Percentiles rank a stretch among this genome's conserved stretches.
These are phyloP conservation scores for Prototheca cutis DNA, from an alignment of 163 green algal species.

Conservation along the genomic window DNA sequence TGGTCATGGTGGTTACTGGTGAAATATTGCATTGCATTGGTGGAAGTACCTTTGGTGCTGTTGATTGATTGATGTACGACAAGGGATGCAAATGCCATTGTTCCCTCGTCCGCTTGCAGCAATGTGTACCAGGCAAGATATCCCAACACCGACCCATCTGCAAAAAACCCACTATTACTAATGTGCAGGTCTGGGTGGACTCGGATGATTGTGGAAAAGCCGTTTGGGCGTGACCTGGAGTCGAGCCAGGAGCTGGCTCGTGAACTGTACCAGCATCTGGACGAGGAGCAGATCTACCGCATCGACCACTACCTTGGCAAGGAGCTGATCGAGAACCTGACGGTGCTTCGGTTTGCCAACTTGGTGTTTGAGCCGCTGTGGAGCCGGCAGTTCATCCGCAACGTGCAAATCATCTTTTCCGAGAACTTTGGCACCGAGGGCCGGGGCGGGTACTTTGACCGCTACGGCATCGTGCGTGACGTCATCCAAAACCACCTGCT, in stretches of 20 bases:
- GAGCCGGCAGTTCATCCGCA: constrained; percentile 87
- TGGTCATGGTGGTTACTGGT: background rate
- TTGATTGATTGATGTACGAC: too few relatives aligned
- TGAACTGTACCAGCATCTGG: constrained; percentile 63
- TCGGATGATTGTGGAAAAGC: constrained; percentile 97
- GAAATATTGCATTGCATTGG: background rate
- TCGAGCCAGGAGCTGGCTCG: constrained; percentile 55
- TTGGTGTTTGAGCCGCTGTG: constrained; percentile 97
- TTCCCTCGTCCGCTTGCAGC: too few relatives aligned
- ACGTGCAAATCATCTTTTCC: constrained; percentile 95
- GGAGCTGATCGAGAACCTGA: constrained; percentile 95
- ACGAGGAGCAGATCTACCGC: constrained; percentile 92
- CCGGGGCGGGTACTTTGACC: constrained; percentile 95
- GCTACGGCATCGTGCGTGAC: constrained; percentile 92
- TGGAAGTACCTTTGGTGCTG: too few relatives aligned
- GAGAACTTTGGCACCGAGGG: constrained; percentile 97
- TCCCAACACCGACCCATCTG: too few relatives aligned
- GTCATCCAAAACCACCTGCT: constrained; percentile 99
- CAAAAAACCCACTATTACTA: too few relatives aligned
- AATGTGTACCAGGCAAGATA: too few relatives aligned
- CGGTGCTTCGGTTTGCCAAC: constrained; percentile 93
- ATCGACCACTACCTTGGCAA: constrained; percentile 98
- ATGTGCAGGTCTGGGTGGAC: constrained; percentile 82
- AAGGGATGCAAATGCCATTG: too few relatives aligned
- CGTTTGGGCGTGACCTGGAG: constrained; percentile 81